Conservation (phyloP, 371 early-diverging fungal species). For the Fennellomyces sp. region DNA sequence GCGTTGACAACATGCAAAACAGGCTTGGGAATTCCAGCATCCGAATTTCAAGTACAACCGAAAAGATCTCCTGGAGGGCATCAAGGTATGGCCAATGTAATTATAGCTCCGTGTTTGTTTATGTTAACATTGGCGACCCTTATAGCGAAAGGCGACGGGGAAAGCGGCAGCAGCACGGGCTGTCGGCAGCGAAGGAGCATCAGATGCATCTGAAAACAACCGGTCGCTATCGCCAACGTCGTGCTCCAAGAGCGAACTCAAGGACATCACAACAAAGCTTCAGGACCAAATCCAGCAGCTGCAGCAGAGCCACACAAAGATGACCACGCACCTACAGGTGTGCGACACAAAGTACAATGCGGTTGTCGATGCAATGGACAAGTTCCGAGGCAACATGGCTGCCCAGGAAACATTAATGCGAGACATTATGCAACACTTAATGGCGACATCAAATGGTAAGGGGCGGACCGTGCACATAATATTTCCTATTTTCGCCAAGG, state of each 20-base stretch:
- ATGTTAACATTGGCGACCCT: not conserved
- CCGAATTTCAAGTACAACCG: constrained; percentile 70
- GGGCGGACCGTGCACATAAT: not conserved
- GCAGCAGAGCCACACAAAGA: constrained; percentile 33
- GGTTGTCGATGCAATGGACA: constrained; percentile 57
- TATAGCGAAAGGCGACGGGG: constrained; percentile 36
- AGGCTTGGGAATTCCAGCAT: constrained; percentile 82
- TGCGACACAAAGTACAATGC: constrained; percentile 54
- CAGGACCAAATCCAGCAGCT: constrained; percentile 51
- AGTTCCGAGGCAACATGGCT: constrained; percentile 53
- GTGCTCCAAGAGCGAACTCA: constrained; percentile 15
- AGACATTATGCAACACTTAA: constrained; percentile 57
- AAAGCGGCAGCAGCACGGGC: constrained; percentile 18
- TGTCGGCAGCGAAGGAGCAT: not conserved
- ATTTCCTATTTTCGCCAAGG: too few species aligned
- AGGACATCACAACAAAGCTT: constrained; percentile 25
- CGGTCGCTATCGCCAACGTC: not conserved
- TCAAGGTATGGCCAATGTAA: constrained; percentile 45
- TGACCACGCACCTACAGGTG: constrained; percentile 33
- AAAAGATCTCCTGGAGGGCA: constrained; percentile 63
- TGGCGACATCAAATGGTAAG: constrained; percentile 1
- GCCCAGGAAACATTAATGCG: constrained; percentile 63
- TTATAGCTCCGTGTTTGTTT: too few species aligned
- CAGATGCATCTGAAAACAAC: not conserved
- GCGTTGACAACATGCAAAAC: not conserved